phyloP scores from a whole-genome alignment of 2,329 filamentous ascomycete genomes.

The Didymella segeticola region DNA sequence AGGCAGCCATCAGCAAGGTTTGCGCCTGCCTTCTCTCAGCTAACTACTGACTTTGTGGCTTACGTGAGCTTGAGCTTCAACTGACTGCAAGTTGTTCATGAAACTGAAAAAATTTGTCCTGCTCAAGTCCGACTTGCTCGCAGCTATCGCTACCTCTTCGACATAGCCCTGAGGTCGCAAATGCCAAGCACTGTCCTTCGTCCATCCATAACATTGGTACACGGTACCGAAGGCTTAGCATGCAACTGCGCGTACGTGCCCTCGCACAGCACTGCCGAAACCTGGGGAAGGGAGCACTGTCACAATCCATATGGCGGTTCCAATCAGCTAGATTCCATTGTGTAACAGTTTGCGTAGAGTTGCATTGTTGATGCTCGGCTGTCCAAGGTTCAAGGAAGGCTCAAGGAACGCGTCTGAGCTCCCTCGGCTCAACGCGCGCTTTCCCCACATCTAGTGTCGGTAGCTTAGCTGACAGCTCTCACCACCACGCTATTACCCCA shows the following conservation, averaged over 20 bases:
- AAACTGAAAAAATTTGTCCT: neutral
- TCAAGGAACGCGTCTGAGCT: conserved; percentile 14
- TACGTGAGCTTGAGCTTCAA: conserved; percentile 15
- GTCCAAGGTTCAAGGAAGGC: conserved; percentile 12
- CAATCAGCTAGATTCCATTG: conserved; percentile 19
- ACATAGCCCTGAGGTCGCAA: neutral
- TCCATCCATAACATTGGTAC: conserved; percentile 16
- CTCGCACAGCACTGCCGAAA: conserved; percentile 16
- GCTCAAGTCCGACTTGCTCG: neutral
- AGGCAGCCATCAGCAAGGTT: conserved; percentile 3
- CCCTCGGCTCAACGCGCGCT: conserved; percentile 14
- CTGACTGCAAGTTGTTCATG: conserved; percentile 8
- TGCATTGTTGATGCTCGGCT: conserved; percentile 13
- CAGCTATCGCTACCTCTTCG: neutral
- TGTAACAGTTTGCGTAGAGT: conserved; percentile 15
- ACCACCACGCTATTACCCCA: conserved; percentile 16
- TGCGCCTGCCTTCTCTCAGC: conserved; percentile 14
- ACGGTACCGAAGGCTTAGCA: conserved; percentile 18
- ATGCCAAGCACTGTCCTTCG: conserved; percentile 12
- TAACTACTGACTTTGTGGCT: conserved; percentile 8
- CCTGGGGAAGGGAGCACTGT: conserved; percentile 17
- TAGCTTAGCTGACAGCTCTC: conserved; percentile 10
- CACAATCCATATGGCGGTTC: neutral
- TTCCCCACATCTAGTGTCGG: conserved; percentile 13
- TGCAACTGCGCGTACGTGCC: conserved; percentile 15